Evolutionary conservation across 257 asterid genomes (phyloP), one percentile per base, ranked within the genome.

Genomic region (Ajuga chamaepitys): DNA sequence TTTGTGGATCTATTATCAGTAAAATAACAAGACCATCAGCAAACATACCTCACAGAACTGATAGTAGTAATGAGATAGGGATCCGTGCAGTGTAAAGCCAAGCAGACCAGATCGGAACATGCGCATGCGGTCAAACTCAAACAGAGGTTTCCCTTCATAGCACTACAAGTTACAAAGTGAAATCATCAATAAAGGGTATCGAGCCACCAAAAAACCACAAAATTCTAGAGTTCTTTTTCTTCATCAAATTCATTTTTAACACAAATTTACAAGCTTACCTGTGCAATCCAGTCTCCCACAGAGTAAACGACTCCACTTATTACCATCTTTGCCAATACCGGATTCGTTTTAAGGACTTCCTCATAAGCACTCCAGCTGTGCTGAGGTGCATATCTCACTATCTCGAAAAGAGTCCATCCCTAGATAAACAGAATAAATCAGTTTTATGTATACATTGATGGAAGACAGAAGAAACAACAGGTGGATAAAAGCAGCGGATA

Each of bases 311-410:
- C 91, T 65, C 97, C 97, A 66, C 96, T 90, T 32, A 90, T 90
- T 18, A 84, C 78, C 96, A 88, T 90, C 73, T 90, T 90, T 9
- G 97, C 90, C 30, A 88, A 79, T 47, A 90, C 89, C 0, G 95
- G 97, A 63, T 90, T 90, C 12, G 84, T 68, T 74, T 77, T 87
- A 41, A 90, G 95, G 76, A 92, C 92, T 74, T 82, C 95, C 75
- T 90, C 96, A 21, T 90, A 87, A 17, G 97, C 97, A 73, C 52
- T 82, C 95, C 97, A 87, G 75, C 79, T 87, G 79, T 90, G 97
- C 58, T 82, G 88, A 17, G 97, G 95, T 7, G 95, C 95, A 41
- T 90, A 90, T 76, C 95, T 83, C 73, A 90, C 40, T 76, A 90
- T 85, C 73, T 90, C 95, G 18, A 32, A 87, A 22, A 90, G 65